Base-by-base conservation (phyloP, 139 green algal genomes). In the Eudorina sp. region DNA sequence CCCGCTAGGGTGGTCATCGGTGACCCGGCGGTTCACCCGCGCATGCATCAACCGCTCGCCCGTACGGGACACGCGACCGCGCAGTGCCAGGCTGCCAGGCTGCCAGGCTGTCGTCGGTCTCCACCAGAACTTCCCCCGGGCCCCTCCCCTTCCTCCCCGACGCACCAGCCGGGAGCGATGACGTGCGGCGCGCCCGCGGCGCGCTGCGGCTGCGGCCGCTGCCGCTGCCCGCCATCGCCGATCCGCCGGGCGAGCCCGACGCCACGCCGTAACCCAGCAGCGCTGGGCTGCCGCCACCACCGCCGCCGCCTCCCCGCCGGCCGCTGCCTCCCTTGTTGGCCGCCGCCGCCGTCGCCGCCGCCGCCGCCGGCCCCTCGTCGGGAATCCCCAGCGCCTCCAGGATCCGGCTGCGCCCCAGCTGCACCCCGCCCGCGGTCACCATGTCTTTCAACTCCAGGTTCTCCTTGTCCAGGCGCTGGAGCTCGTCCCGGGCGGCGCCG, bases 361-460 rank as follows among this genome's bases (percentile, higher is more conserved):
- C 38, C 27, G 40, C n/a, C 21, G 38, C 55, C 53, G 27, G 38
- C 58, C 0, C 55, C 23, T 14, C 34, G 82, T 88, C 68, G 8
- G 68, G 68, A 19, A 78, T 45, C 25, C 83, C 83, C 68, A 88
- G 68, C 3, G 83, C 68, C 25, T 88, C 83, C 34, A 88, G 68
- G 68, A 88, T 88, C 41, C 83, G 74, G 64, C 36, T 31, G 38
- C 23, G 6, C 7, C 83, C 83, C 83, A 88, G 83, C 83, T 53
- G 29, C 6, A 46, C 38, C 6, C 43, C 43, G 19, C 78, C 86
- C 16, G 36, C 25, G 6, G 34, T 8, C 69, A 92, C 53, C 84
- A 92, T 88, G 45, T 92, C 90, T 75, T 89, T 91, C 23, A 92
- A 86, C 82, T 92, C 86, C 64, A 41, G 5, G 82, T 92, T 92